phyloP scores from a whole-genome alignment of 306 rosid genomes.

The Quercus gilva region DNA sequence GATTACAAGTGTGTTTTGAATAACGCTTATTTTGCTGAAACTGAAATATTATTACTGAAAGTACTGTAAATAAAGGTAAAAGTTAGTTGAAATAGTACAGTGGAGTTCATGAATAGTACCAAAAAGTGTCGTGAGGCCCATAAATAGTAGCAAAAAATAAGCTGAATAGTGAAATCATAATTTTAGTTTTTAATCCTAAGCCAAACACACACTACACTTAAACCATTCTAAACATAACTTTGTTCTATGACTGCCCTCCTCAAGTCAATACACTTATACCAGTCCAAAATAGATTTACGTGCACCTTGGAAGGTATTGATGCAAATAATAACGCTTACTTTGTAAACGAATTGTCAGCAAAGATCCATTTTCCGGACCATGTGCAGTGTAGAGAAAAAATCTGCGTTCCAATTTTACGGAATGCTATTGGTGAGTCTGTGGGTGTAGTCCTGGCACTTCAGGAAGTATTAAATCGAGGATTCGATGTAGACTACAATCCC shows the following conservation, averaged over 20 bases:
- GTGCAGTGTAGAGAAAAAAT: no score
- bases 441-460: background rate
- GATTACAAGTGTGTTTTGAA: no score
- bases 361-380: accelerated
- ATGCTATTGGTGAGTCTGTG: background rate
- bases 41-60: no score
- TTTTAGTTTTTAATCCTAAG: no score
- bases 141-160: no score
- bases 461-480: background rate
- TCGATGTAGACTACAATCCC: background rate
- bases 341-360: background rate
- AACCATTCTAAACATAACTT: conserved; percentile 8
- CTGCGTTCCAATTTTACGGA: no score
- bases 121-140: no score
- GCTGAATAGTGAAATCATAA: no score
- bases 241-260: conserved; percentile 17
- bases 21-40: no score
- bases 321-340: accelerated
- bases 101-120: no score
- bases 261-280: accelerated
- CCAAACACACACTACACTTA: background rate
- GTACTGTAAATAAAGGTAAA: no score
- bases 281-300: background rate
- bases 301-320: background rate
- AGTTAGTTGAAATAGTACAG: no score